phyloP scores from a whole-genome alignment of 164 flowering plant genomes.

The Chloranthus sessilifolius region DNA sequence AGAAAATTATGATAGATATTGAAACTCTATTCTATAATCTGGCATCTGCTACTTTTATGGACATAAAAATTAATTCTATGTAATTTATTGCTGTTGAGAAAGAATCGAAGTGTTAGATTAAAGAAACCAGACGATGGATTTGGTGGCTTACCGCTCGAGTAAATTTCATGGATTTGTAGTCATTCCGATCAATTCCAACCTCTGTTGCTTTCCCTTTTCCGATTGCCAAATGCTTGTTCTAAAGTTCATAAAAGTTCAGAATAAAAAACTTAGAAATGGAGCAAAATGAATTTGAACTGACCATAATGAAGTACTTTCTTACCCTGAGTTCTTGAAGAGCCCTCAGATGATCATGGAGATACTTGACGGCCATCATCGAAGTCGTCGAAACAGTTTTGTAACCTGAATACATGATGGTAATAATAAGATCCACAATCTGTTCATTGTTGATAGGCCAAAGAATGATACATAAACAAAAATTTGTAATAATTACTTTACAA shows the following conservation, averaged over 20 bases:
- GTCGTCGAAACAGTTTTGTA: slow-evolving; percentile 65
- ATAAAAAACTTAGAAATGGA: too few relatives aligned
- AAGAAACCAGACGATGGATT: too few relatives aligned
- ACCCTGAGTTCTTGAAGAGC: slow-evolving; percentile 56
- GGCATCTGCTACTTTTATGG: too few relatives aligned
- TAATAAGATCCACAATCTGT: slow-evolving; percentile 53
- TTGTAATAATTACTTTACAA: too few relatives aligned
- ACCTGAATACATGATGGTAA: slow-evolving; percentile 56
- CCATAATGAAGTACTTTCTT: slow-evolving; percentile 13
- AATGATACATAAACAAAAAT: too few relatives aligned
- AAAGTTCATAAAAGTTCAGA: neutral
- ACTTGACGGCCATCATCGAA: slow-evolving; percentile 63
- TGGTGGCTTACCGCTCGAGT: slow-evolving; percentile 34
- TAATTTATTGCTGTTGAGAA: too few relatives aligned
- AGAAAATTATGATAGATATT: too few relatives aligned
- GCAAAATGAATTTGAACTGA: too few relatives aligned
- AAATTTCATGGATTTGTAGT: slow-evolving; percentile 40
- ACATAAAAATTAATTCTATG: too few relatives aligned
- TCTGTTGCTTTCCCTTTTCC: slow-evolving; percentile 25
- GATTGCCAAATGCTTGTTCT: slow-evolving; percentile 41
- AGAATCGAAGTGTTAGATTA: too few relatives aligned
- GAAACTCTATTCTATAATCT: too few relatives aligned
- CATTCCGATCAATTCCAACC: slow-evolving; percentile 33
- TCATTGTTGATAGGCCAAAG: too few relatives aligned
- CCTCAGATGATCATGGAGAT: slow-evolving; percentile 59